Base-by-base conservation (phyloP, 305 asterid genomes). In the Fraxinus albicans region DNA sequence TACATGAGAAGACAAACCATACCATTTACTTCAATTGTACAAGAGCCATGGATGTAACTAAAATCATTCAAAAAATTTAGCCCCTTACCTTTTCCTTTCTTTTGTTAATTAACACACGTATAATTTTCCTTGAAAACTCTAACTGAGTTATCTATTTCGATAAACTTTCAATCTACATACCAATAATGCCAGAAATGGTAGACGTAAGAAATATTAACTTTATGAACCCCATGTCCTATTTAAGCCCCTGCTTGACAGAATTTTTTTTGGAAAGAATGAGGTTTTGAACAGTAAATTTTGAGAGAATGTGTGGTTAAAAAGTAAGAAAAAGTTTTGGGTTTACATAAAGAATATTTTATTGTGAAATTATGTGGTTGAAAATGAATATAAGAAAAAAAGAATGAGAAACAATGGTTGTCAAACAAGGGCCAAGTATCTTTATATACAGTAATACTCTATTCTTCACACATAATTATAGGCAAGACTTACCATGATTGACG, bases 401-500 rank as follows among this genome's bases (percentile, higher is more conserved):
- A 34, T 34, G 6, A 34, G 36, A 34, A 34, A 34, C 36, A 34
- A 34, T 34, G 36, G 36, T 34, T 34, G 36, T 34, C 36, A 34
- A 34, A 34, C 36, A 34, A 34, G 36, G 36, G 36, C 36, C 36
- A 34, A 34, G 36, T 9, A 67, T 77, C 27, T 12, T 80, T 53
- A 50, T 34, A 58, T 44, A 44, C 2, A 12, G 15, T 44, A 10
- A 44, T 17, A 34, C 15, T 75, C 35, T 47, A 74, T 47, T 81
- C 58, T 74, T 44, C 13, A 31, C 58, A 42, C 47, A 67, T 17
- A 31, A 72, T 44, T 60, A 76, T 36, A 77, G 78, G 83, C 35
- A 79, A 76, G 63, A 79, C 88, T 78, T 76, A 92, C 96, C 98
- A 29, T 91, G 89, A 86, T 94, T 91, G 80, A 94, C 89, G 76